phyloP scores from a whole-genome alignment of 352 stramenopile species.

The Phytopythium delawarense region DNA sequence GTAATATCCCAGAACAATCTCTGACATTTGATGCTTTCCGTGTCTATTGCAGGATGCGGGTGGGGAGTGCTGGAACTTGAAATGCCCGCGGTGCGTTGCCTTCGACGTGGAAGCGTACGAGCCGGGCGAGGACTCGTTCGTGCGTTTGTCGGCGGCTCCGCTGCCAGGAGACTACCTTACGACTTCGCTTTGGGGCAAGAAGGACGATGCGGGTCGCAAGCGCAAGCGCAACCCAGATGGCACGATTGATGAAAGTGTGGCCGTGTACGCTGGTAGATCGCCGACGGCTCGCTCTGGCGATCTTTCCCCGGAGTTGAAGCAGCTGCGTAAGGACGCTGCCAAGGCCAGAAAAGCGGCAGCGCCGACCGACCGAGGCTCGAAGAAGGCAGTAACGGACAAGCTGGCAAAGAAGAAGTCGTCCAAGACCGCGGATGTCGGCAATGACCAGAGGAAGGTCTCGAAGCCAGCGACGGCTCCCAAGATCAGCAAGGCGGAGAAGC shows the following conservation, averaged over 20 bases:
- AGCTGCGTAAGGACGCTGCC: constrained; percentile 30
- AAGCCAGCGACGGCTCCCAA: constrained; percentile 9
- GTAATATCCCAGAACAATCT: constrained; percentile 3
- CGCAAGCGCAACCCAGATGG: constrained; percentile 32
- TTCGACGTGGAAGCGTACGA: constrained; percentile 65
- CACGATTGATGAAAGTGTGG: constrained; percentile 9
- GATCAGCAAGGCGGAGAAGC: constrained; percentile 13
- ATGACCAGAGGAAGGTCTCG: constrained; percentile 8
- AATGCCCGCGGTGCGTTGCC: constrained; percentile 59
- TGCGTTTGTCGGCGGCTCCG: constrained; percentile 48
- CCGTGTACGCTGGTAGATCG: constrained; percentile 7
- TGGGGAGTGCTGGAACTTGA: constrained; percentile 71
- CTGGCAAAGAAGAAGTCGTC: constrained; percentile 28
- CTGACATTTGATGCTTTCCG: background rate
- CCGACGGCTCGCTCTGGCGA: constrained; percentile 15
- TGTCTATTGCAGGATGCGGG: constrained; percentile 38
- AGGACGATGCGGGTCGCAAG: constrained; percentile 44
- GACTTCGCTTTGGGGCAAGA: constrained; percentile 33
- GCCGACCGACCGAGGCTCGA: constrained; percentile 18
- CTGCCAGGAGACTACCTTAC: constrained; percentile 54
- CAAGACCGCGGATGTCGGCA: constrained; percentile 10
- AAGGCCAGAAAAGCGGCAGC: constrained; percentile 26
- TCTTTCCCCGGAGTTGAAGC: constrained; percentile 28
- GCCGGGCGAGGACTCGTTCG: constrained; percentile 28
- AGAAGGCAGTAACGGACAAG: constrained; percentile 29